Percentiles rank a stretch among this genome's conserved stretches.
Conservation (phyloP, 2,329 filamentous ascomycete species). For the Ceratocystis cubensis region DNA sequence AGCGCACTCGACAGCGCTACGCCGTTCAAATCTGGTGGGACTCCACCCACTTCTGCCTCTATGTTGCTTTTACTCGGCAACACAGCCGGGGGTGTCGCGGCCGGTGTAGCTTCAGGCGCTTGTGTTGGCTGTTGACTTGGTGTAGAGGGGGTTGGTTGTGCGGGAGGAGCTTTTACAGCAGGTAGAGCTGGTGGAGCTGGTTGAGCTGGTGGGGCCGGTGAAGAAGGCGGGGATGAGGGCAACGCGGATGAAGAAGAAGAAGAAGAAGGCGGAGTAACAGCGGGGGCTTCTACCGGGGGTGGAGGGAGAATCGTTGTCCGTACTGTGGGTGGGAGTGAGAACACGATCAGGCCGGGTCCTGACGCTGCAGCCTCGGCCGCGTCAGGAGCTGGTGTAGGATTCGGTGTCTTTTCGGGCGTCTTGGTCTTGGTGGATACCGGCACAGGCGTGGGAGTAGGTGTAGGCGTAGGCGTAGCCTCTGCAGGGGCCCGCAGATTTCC, state of each 20-base stretch:
- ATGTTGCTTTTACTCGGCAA: conserved; percentile 23
- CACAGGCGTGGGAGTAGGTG: neutral
- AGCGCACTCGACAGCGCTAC: conserved; percentile 34
- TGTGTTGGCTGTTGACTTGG: neutral
- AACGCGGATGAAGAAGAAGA: neutral
- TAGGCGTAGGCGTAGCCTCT: neutral
- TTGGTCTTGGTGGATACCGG: neutral
- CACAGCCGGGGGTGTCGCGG: conserved; percentile 22
- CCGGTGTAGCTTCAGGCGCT: conserved; percentile 21
- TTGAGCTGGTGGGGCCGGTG: neutral
- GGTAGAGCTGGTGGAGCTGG: neutral
- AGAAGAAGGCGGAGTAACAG: neutral
- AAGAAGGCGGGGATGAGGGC: neutral
- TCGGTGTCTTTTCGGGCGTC: neutral
- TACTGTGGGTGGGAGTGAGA: neutral
- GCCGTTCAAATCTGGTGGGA: conserved; percentile 32
- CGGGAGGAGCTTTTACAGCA: conserved; percentile 9
- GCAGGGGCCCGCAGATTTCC: neutral
- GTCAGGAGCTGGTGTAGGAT: neutral
- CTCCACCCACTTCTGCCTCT: neutral
- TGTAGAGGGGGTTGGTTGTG: conserved; percentile 23
- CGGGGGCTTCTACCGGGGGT: neutral
- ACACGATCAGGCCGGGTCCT: neutral
- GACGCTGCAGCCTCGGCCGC: neutral
- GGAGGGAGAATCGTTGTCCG: neutral